phyloP scores from a whole-genome alignment of 768 basidiomycete genomes.

The Terana coerulea region DNA sequence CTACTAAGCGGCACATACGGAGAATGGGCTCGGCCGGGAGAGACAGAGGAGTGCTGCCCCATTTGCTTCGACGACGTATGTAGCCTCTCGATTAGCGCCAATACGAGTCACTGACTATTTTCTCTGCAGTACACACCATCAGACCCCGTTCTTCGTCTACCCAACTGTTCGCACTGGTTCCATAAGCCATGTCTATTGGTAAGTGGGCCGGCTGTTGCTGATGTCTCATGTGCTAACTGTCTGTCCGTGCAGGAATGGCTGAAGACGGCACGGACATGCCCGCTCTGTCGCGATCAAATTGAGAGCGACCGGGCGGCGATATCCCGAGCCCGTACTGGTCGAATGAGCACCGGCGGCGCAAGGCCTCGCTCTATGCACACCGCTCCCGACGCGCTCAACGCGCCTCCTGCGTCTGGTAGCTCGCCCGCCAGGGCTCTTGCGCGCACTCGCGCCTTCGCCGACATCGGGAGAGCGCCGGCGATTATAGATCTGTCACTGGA shows the following conservation, averaged over 20 bases:
- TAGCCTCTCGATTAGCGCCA: constrained; percentile 13
- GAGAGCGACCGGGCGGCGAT: background rate
- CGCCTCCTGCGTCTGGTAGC: no score
- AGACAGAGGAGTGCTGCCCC: constrained; percentile 73
- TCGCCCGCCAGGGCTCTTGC: no score
- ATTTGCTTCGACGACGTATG: constrained; percentile 84
- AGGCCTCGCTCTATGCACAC: no score
- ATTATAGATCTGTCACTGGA: no score
- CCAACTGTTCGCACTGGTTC: constrained; percentile 76
- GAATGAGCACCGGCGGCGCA: no score
- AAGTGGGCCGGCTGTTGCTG: constrained; percentile 17
- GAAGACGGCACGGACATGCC: constrained; percentile 69
- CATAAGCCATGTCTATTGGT: constrained; percentile 76
- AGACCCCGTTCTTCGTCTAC: constrained; percentile 64
- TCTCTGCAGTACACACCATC: constrained; percentile 50
- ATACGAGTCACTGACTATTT: constrained; percentile 11
- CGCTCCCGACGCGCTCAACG: no score
- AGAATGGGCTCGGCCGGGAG: constrained; percentile 58
- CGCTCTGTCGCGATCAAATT: constrained; percentile 72
- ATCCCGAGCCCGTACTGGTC: no score
- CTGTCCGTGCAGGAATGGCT: constrained; percentile 69
- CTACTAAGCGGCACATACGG: constrained; percentile 61
- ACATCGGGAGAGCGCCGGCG: no score
- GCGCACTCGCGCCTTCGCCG: no score
- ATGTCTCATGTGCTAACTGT: background rate